Evolutionary conservation across 768 basidiomycete genomes (phyloP).

Genomic region (Russula olivacea): DNA sequence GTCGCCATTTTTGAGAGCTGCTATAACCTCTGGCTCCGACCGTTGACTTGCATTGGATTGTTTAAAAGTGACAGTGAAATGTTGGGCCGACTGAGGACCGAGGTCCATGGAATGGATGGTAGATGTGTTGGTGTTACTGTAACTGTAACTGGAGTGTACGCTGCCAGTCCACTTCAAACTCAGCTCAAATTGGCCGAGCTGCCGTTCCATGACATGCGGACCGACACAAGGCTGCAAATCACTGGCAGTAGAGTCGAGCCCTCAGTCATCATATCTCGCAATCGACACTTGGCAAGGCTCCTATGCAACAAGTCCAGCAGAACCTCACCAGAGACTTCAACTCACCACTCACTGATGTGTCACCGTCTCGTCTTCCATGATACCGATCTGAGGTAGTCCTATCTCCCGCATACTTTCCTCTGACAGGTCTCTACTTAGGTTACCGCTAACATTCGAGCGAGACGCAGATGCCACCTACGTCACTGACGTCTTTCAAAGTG

Average conservation of each 20-base stretch:
- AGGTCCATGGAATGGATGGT: not conserved
- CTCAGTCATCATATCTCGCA: too few relatives aligned
- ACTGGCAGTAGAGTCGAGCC: too few relatives aligned
- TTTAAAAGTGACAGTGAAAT: not conserved
- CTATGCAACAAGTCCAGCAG: constrained; percentile 57
- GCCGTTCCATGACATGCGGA: too few relatives aligned
- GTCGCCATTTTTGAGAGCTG: constrained; percentile 80
- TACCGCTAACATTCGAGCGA: constrained; percentile 61
- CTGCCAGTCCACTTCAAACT: not conserved
- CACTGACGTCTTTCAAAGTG: constrained; percentile 66
- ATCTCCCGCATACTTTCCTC: constrained; percentile 24
- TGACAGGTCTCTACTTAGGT: constrained; percentile 46
- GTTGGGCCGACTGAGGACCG: not conserved
- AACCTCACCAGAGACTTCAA: constrained; percentile 65
- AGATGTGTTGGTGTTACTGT: not conserved
- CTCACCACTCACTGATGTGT: constrained; percentile 86
- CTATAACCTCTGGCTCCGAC: constrained; percentile 60
- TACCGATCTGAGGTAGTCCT: constrained; percentile 67
- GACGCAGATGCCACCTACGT: constrained; percentile 78
- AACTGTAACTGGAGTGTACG: too few relatives aligned
- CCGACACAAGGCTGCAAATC: too few relatives aligned
- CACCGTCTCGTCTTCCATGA: constrained; percentile 85
- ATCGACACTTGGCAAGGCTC: constrained; percentile 27
- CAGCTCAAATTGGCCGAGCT: not conserved
- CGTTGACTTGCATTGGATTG: constrained; percentile 43